Evolutionary conservation across 2,329 filamentous ascomycete species (phyloP), one percentile per base, ranked within the genome.

Genomic region (Penicillium palitans): DNA sequence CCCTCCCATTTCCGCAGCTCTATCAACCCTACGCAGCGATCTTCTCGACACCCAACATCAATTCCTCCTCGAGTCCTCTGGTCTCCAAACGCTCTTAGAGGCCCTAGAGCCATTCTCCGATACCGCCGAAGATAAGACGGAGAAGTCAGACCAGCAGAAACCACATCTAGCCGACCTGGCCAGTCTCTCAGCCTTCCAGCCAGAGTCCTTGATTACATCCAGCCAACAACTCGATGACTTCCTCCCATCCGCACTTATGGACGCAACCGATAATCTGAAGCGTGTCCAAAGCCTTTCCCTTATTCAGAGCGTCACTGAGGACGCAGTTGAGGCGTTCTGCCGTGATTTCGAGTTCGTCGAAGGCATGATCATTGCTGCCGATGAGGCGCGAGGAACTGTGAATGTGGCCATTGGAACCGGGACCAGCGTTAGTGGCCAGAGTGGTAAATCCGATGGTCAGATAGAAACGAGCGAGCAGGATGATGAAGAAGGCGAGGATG

Each of bases 171-270:
- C 81, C 44, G 81, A 81, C 13, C 81, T 91, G 25, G 71, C 79
- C 1, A 70, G 70, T 1, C 78, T 89, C 1, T 79, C 82, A 0
- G 76, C 82, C 4, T 84, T 91, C 69, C 83, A 87, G 58, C 82
- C 84, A 0, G 76, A 82, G 6, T 75, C 82, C 0, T 79, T 98
- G n/a, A 77, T 83, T 1, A 77, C 81, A 50, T 87, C 88, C 2
- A 90, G 90, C 67, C 90, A 93, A 67, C 84, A 83, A 41, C 81
- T 99, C 7, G 95, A 99, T 70, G 87, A 91, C 60, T 99, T 98
- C 76, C 80, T 99, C 25, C 93, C 95, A 0, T 96, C 91, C 1
- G 95, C 93, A 3, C 82, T 96, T 31, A 93, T 97, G 81, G 95
- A 99, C 72, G 93, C 93, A 3, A 87, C 90, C 66, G 90, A 95